phyloP scores from a whole-genome alignment of 139 green algal species.

The Chlorella sp. region DNA sequence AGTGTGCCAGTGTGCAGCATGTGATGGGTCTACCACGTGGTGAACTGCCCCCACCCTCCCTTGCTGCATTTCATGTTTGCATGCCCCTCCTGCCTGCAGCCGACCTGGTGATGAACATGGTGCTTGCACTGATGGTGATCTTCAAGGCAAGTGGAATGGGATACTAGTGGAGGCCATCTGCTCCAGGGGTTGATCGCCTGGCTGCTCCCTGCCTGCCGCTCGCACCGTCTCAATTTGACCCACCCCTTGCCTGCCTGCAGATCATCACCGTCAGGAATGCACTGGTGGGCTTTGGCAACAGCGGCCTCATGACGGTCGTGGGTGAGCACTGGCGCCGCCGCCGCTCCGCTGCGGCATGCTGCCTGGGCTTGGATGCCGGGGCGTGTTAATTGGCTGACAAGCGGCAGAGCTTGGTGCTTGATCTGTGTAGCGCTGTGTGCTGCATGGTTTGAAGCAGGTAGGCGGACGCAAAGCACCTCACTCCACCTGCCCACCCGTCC shows the following conservation, averaged over 20 bases:
- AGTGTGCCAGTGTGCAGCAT: not conserved
- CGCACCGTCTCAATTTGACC: too few species aligned
- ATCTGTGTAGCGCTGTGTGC: too few species aligned
- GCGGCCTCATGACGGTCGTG: slow-evolving; percentile 61
- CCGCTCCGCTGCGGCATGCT: not conserved
- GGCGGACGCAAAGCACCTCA: too few species aligned
- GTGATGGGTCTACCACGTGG: too few species aligned
- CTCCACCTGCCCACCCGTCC: too few species aligned
- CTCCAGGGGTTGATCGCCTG: too few species aligned
- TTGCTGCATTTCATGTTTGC: not conserved
- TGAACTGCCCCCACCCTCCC: too few species aligned
- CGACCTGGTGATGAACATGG: slow-evolving; percentile 53
- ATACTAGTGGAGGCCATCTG: too few species aligned
- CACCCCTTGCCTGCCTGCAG: slow-evolving; percentile 21
- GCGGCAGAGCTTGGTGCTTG: too few species aligned
- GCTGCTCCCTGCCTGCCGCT: not conserved
- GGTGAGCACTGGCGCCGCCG: not conserved
- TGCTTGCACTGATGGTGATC: slow-evolving; percentile 26
- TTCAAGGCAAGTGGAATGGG: slow-evolving; percentile 22
- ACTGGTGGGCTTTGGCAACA: slow-evolving; percentile 54
- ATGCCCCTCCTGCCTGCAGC: not conserved
- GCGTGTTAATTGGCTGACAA: too few species aligned
- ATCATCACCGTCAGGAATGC: slow-evolving; percentile 42
- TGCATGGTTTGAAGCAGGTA: too few species aligned
- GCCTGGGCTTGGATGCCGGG: not conserved